Evolutionary conservation across 441 rosid species (phyloP), one percentile per base, ranked within the genome.

Genomic region (Gossypium gossypioides): DNA sequence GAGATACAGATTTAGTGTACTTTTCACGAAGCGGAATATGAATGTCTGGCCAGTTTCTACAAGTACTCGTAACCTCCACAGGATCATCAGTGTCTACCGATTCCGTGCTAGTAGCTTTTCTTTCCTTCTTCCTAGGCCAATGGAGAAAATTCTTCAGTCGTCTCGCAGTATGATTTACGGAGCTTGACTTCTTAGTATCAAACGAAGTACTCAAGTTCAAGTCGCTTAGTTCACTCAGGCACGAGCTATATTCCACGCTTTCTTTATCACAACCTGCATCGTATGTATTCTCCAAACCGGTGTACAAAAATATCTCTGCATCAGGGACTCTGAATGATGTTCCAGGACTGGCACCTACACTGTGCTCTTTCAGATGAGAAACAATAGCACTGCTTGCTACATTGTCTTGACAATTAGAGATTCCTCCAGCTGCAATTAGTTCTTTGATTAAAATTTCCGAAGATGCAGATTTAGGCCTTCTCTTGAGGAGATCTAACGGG

Each of bases 291-390:
- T 80, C 88, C 12, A 83, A 74, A 0, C 88, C 92, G 0, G 93
- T 77, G 46, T 85, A 88, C 64, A 92, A 79, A 71, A 91, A 89
- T 22, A 95, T 92, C 82, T 92, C 99, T 4, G 97, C 88, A 71
- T 95, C 99, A 3, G 98, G 87, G 61, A 95, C 82, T 68, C 87
- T 78, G 61, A 92, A 92, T 42, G 92, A 86, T 44, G 97, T 89
- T 50, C 98, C 98, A 0, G 97, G 99, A 81, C 96, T 92, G 15
- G 73, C 78, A 62, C 87, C 82, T 24, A 87, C 81, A 6, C 89
- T 90, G n/a, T 83, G 87, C 71, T 82, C 93, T 78, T 76, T 84
- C 34, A 83, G 75, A 50, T 87, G 87, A 9, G 83, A 84, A 81
- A 72, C 78, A 60, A 82, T 72, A n/a, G 55, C 82, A 40, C 62